Base-by-base conservation (phyloP, 805 yeast species). In the Hemisphaericaspora nanyangensis region DNA sequence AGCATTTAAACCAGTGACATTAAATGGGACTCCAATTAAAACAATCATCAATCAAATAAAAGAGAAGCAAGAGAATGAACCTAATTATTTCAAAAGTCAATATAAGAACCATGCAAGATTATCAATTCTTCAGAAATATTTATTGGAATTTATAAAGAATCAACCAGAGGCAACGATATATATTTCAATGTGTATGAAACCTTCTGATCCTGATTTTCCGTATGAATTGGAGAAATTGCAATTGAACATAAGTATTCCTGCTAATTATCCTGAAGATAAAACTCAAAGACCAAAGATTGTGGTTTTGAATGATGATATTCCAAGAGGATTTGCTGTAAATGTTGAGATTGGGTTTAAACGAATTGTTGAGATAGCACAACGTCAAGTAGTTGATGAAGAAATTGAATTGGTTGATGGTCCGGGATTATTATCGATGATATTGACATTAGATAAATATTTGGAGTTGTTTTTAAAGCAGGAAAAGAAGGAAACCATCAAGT, bases 191-290 rank as follows among this genome's bases (percentile, higher is more conserved):
- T 45, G 66, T 24, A 42, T 79, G 33, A 51, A 48, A 16, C 90
- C 90, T 0, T 67, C 81, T 0, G 90, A 82, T 52, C 89, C 89
- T 0, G 84, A 82, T 32, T 84, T 85, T 52, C 83, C 89, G 0
- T 83, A 69, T 51, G 87, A 80, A 38, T 56, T 84, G 22, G 72
- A 70, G 3, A 49, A 55, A n/a, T 63, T 84, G 40, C 70, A 74
- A 35, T 50, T 83, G 24, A 71, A 76, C 32, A 55, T 85, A 24
- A 57, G 68, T 28, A 63, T 84, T 3, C 87, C 91, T 0, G 51
- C 58, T 2, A 61, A 60, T 25, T 84, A 80, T 48, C 88, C 88
- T 0, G 45, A 54, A 20, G 50, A 51, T 13, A 51, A 52, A n/a
- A 7, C 24, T 4, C 42, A 39, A 19, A 36, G 16, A 29, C 85